Conservation (phyloP, 148 eudicot genomes). For the Chenopodium album region DNA sequence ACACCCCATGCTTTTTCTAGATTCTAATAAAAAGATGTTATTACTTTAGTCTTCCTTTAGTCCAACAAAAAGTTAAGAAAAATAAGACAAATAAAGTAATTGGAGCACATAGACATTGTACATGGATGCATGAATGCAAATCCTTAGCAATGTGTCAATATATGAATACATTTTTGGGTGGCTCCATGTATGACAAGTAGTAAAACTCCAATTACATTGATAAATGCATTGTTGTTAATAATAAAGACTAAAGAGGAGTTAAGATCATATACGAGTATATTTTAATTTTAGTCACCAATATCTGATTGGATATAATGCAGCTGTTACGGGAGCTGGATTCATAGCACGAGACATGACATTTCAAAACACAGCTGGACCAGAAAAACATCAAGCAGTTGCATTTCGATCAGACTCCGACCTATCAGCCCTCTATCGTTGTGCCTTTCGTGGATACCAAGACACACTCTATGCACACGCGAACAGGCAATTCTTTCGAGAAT, state of each 20-base stretch:
- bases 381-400: constrained; percentile 86
- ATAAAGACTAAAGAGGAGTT: not conserved
- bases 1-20: constrained; percentile 9
- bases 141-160: not conserved
- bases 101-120: not conserved
- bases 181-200: too few species aligned
- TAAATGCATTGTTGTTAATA: not conserved
- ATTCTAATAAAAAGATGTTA: not conserved
- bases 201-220: not conserved
- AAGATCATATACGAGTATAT: not conserved
- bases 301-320: constrained; percentile 35
- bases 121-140: not conserved
- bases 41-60: not conserved
- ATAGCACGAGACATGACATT: constrained; percentile 77
- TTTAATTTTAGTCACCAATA: not conserved
- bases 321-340: constrained; percentile 65
- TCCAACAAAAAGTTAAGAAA: not conserved
- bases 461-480: constrained; percentile 75
- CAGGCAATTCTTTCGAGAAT: constrained; percentile 81
- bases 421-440: constrained; percentile 74
- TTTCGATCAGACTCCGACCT: constrained; percentile 74
- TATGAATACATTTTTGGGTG: not conserved
- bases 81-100: not conserved
- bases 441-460: constrained; percentile 75
- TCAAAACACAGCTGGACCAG: constrained; percentile 86